Conservation (phyloP, 2,329 filamentous ascomycete species). For the Exophiala spinifera region DNA sequence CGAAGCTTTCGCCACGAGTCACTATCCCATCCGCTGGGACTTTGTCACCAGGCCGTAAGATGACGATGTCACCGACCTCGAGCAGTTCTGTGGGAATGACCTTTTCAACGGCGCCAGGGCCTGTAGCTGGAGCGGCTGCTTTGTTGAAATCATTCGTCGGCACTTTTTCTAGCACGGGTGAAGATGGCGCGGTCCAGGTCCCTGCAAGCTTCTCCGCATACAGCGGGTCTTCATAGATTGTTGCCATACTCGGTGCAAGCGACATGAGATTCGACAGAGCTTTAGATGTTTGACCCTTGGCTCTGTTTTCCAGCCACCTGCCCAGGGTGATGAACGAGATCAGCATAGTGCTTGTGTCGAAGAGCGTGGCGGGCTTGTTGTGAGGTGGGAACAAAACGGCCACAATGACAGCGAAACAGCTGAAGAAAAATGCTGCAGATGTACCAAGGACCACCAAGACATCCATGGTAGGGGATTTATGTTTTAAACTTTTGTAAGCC, state of each 20-base stretch:
- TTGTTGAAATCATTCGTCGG: conserved; percentile 34
- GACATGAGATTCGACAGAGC: conserved; percentile 94
- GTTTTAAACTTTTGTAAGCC: conserved; percentile 88
- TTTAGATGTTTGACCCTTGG: conserved; percentile 94
- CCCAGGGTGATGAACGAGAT: conserved; percentile 93
- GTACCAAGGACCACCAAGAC: conserved; percentile 92
- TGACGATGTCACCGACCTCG: conserved; percentile 88
- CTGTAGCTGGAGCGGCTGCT: conserved; percentile 6
- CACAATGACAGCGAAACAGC: conserved; percentile 78
- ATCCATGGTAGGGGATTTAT: conserved; percentile 94
- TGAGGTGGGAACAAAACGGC: conserved; percentile 75
- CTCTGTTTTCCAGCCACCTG: conserved; percentile 86
- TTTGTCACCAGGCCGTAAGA: conserved; percentile 92
- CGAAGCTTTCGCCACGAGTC: conserved; percentile 83
- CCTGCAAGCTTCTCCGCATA: conserved; percentile 88
- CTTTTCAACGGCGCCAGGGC: conserved; percentile 66
- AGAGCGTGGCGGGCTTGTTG: conserved; percentile 78
- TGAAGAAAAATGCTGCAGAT: conserved; percentile 95
- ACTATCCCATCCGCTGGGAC: conserved; percentile 89
- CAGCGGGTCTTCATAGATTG: conserved; percentile 92
- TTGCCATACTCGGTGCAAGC: conserved; percentile 91
- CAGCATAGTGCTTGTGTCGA: conserved; percentile 97
- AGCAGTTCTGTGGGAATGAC: conserved; percentile 91
- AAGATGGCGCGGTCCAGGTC: conserved; percentile 57
- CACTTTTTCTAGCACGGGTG: conserved; percentile 42